Evolutionary conservation across 176 grass and related monocot genomes (phyloP), one percentile per base, ranked within the genome.

Genomic region (Typha latifolia): DNA sequence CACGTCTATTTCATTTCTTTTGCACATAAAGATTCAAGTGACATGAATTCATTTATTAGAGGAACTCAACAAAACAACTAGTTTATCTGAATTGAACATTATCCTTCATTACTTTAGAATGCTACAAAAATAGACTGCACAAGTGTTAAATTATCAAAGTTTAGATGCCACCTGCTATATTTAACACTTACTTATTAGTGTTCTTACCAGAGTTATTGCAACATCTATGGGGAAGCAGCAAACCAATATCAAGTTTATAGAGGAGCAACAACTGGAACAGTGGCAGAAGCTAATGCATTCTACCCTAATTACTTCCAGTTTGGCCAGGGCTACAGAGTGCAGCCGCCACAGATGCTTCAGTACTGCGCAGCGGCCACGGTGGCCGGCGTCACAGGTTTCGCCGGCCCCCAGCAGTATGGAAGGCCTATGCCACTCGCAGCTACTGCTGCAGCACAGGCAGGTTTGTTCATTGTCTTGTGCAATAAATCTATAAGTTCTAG

Each of bases 291-390:
- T 5, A 47, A 62, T n/a, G 73, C 18, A 49, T 75, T 55, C 31
- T 75, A 75, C 20, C 73, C 73, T 16, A 29, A 29, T 29, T 75
- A 75, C 62, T 67, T 75, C 1, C 63, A 75, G 50, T 43, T 75
- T 56, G 49, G 63, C 9, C 29, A 66, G 29, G 72, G 63, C 0
- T 49, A 61, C 27, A 21, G 53, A 59, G n/a, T 22, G 4, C 53
- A 59, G 18, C 20, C 15, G 18, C 53, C 53, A 18, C 53, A 59
- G 53, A 59, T 59, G 16, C 20, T 59, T 21, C 53, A 59, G 18
- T 59, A 59, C 53, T 64, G 19, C 8, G 11, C 32, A 4, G 22
- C 27, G 5, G 13, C 61, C 10, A 3, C 63, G 2, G 23, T 49
- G 12, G 62, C 72, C 0, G 72, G 63, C n/a, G 31, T 56, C 8